Evolutionary conservation across 148 eudicot species (phyloP).

Genomic region (Camellia granthamiana): DNA sequence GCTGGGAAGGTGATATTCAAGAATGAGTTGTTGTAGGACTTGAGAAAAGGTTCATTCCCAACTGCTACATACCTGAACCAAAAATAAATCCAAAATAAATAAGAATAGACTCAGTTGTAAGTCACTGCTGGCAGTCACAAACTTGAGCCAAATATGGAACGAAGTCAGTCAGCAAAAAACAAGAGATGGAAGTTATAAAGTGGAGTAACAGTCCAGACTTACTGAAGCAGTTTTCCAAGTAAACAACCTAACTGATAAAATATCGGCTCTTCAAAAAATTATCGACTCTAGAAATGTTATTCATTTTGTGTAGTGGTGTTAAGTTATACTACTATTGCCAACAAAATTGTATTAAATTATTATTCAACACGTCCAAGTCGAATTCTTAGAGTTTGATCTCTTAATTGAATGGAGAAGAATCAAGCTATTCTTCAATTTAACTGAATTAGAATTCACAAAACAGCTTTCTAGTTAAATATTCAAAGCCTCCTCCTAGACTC

Average conservation of each 20-base stretch:
- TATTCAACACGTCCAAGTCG: background rate
- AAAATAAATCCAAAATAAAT: background rate
- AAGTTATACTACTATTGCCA: background rate
- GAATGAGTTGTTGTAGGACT: slow-evolving; percentile 60
- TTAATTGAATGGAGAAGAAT: background rate
- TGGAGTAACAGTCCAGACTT: background rate
- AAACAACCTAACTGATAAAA: background rate
- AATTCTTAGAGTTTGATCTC: background rate
- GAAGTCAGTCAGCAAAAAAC: background rate
- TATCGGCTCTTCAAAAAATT: background rate
- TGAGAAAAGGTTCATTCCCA: slow-evolving; percentile 87
- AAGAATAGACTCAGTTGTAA: background rate
- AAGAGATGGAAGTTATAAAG: background rate
- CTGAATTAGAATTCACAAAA: background rate
- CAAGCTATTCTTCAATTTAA: background rate
- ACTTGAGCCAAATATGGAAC: background rate
- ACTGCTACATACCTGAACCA: slow-evolving; percentile 80
- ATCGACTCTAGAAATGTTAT: background rate
- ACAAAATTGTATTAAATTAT: background rate
- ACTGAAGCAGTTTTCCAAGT: background rate
- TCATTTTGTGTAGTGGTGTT: background rate
- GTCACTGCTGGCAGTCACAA: background rate
- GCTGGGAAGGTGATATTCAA: slow-evolving; percentile 64
- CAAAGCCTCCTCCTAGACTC: background rate
- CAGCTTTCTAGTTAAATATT: background rate